phyloP scores from a whole-genome alignment of 2,329 filamentous ascomycete genomes.

The Akanthomyces muscarius region DNA sequence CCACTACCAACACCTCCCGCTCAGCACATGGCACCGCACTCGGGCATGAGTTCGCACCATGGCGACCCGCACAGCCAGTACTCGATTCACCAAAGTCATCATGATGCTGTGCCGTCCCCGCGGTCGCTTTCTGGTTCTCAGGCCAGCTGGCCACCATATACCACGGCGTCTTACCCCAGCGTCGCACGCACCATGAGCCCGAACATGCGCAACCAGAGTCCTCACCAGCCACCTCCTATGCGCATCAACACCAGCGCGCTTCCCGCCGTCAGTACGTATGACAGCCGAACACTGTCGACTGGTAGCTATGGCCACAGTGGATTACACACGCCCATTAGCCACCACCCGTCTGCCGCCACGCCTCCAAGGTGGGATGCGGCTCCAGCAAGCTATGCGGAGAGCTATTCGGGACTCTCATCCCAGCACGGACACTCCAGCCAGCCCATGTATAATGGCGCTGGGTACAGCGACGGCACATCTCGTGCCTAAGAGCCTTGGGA shows the following conservation, averaged over 20 bases:
- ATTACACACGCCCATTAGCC: constrained; percentile 37
- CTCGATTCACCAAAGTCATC: constrained; percentile 41
- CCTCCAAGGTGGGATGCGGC: constrained; percentile 40
- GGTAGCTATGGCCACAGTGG: constrained; percentile 38
- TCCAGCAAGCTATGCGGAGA: constrained; percentile 36
- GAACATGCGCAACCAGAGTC: constrained; percentile 32
- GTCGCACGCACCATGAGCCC: constrained; percentile 42
- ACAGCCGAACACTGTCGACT: constrained; percentile 30
- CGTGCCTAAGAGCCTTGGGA: constrained; percentile 34
- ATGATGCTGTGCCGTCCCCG: constrained; percentile 50
- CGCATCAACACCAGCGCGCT: constrained; percentile 36
- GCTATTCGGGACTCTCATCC: constrained; percentile 36
- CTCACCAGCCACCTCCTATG: constrained; percentile 33
- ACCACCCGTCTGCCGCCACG: constrained; percentile 35
- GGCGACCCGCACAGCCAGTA: constrained; percentile 35
- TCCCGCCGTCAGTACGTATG: constrained; percentile 39
- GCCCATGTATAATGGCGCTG: constrained; percentile 39
- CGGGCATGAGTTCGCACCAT: constrained; percentile 27
- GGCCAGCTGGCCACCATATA: constrained; percentile 47
- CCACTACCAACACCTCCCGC: constrained; percentile 45
- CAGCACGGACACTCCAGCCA: constrained; percentile 32
- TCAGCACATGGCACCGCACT: constrained; percentile 30
- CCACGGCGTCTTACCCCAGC: constrained; percentile 32
- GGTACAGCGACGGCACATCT: constrained; percentile 41
- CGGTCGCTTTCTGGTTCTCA: constrained; percentile 47